Evolutionary conservation across 345 rosid species (phyloP).

Genomic region (Brassica incana): DNA sequence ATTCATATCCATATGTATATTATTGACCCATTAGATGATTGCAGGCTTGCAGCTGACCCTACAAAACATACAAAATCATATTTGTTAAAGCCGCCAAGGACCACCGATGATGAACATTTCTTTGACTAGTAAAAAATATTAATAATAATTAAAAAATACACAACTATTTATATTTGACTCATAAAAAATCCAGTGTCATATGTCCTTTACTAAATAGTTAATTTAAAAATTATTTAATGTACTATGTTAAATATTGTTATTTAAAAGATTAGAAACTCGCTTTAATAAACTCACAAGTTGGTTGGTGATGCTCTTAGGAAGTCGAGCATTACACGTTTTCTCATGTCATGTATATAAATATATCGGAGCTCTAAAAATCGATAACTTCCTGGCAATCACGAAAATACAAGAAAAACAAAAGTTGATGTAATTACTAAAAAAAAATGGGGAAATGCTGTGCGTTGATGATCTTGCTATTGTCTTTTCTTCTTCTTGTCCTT

Average conservation of each 20-base stretch:
- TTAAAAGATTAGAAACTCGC: not conserved
- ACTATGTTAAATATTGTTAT: not conserved
- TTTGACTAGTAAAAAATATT: not conserved
- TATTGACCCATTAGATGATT: not conserved
- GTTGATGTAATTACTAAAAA: not conserved
- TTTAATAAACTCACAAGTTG: not conserved
- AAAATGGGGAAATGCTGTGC: not conserved
- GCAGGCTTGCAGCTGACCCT: not conserved
- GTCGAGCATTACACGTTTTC: not conserved
- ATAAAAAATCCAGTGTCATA: not conserved
- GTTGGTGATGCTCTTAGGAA: not conserved
- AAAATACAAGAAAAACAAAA: not conserved
- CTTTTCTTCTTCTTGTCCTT: not conserved
- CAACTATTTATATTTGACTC: not conserved
- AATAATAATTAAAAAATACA: not conserved
- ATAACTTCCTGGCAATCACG: not conserved
- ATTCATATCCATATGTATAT: not conserved
- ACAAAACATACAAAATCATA: not conserved
- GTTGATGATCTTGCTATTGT: not conserved
- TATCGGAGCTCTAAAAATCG: not conserved
- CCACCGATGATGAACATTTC: not conserved
- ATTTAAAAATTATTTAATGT: not conserved
- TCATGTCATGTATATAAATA: not conserved
- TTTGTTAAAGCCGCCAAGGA: not conserved
- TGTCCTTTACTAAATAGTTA: not conserved